A percentile compares a stretch with the other conserved stretches of the same genome.
phyloP scores from a whole-genome alignment of 768 basidiomycete genomes.

The Suillus bovinus region DNA sequence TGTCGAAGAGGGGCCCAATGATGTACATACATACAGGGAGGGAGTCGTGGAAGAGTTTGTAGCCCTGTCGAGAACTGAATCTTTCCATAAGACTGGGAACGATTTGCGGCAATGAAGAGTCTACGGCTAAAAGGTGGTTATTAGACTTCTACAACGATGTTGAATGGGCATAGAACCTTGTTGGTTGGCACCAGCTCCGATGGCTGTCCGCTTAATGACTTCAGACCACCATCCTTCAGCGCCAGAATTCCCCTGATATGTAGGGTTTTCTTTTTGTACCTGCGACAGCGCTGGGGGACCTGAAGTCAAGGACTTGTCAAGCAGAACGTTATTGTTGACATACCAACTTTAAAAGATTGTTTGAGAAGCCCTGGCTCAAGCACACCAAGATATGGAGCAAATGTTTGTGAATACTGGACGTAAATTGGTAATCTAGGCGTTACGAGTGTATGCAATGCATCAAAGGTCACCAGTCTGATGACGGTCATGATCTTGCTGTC shows the following conservation, averaged over 20 bases:
- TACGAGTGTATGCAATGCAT: slow-evolving; percentile 75
- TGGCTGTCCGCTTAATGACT: slow-evolving; percentile 71
- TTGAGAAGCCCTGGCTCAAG: slow-evolving; percentile 55
- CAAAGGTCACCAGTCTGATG: slow-evolving; percentile 76
- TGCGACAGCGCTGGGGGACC: slow-evolving; percentile 42
- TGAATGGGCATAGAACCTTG: slow-evolving; percentile 38
- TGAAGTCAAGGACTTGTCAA: not conserved
- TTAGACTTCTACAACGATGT: slow-evolving; percentile 14
- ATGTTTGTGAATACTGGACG: slow-evolving; percentile 59
- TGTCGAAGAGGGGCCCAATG: not conserved
- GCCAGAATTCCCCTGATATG: slow-evolving; percentile 48
- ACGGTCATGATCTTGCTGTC: slow-evolving; percentile 34
- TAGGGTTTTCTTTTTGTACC: slow-evolving; percentile 59
- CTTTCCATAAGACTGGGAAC: slow-evolving; percentile 59
- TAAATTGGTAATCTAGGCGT: slow-evolving; percentile 68
- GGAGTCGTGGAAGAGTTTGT: slow-evolving; percentile 57
- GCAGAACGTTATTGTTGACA: slow-evolving; percentile 8
- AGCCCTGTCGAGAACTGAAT: slow-evolving; percentile 74
- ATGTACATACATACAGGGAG: slow-evolving; percentile 43
- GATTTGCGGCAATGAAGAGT: slow-evolving; percentile 53
- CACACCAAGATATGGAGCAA: slow-evolving; percentile 65
- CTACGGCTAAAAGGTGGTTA: slow-evolving; percentile 45
- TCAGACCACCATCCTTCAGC: slow-evolving; percentile 73
- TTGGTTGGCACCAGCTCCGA: slow-evolving; percentile 70
- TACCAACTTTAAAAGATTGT: slow-evolving; percentile 62